phyloP scores from a whole-genome alignment of 2,329 filamentous ascomycete genomes.

The Botrytis fragariae region DNA sequence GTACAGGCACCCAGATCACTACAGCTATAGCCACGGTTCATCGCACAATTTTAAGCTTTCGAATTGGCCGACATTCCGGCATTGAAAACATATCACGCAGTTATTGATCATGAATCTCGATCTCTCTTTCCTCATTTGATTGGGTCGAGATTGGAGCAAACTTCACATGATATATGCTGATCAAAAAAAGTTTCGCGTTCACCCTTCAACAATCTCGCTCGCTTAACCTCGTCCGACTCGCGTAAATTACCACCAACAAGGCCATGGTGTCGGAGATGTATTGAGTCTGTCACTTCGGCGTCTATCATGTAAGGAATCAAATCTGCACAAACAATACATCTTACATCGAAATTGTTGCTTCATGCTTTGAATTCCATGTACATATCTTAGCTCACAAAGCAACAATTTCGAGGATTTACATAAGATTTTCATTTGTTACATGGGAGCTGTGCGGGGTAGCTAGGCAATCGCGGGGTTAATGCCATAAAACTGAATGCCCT shows the following conservation, averaged over 20 bases:
- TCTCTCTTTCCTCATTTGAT: background rate
- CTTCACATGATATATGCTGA: background rate
- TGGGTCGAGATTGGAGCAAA: background rate
- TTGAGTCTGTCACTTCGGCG: background rate
- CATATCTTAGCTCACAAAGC: background rate
- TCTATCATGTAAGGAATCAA: background rate
- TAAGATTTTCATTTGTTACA: background rate
- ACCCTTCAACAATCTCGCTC: background rate
- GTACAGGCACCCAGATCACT: background rate
- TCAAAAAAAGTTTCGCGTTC: background rate
- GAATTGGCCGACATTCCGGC: background rate
- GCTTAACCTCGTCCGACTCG: background rate
- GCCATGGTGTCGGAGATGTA: background rate
- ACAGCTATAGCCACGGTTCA: background rate
- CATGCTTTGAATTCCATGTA: background rate
- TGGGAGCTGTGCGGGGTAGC: background rate
- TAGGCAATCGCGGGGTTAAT: background rate
- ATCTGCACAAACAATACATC: background rate
- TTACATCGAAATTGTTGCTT: background rate
- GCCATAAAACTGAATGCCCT: background rate
- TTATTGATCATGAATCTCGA: background rate
- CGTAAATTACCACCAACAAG: background rate
- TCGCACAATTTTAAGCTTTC: background rate
- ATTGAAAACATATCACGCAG: background rate
- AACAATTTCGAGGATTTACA: background rate